phyloP scores from a whole-genome alignment of 192 early-diverging fungal genomes.

The Lobulomyces angularis region DNA sequence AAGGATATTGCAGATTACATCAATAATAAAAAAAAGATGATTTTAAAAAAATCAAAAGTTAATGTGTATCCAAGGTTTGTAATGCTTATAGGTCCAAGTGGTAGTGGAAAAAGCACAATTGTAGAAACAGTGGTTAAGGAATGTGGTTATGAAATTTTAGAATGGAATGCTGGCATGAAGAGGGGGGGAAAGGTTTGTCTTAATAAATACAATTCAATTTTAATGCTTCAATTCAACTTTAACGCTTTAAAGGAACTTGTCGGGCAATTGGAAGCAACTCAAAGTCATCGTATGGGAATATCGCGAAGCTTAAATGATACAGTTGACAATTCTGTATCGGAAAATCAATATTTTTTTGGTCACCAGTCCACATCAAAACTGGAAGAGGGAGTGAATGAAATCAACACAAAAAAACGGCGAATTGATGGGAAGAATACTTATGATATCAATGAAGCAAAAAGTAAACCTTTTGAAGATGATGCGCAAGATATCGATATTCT shows the following conservation, averaged over 20 bases:
- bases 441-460: not conserved
- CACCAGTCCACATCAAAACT: too few species aligned
- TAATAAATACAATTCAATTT: too few species aligned
- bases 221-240: too few species aligned
- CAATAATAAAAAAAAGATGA: too few species aligned
- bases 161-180: slow-evolving; percentile 53
- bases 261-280: slow-evolving; percentile 51
- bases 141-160: slow-evolving; percentile 61
- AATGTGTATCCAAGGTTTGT: too few species aligned
- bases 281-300: slow-evolving; percentile 53
- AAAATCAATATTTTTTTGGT: not conserved
- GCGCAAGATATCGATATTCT: too few species aligned
- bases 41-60: too few species aligned
- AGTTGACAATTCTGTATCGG: not conserved
- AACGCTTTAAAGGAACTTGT: too few species aligned
- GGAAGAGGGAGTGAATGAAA: not conserved
- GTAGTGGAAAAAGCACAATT: slow-evolving; percentile 59
- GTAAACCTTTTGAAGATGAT: not conserved
- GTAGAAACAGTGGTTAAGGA: slow-evolving; percentile 62
- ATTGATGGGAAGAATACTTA: slow-evolving; percentile 2
- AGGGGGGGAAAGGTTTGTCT: slow-evolving; percentile 63
- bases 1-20: too few species aligned
- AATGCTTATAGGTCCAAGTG: slow-evolving; percentile 56
- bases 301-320: slow-evolving; percentile 8
- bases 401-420: slow-evolving; percentile 8